A percentile compares a stretch with the other conserved stretches of the same genome.
Evolutionary conservation across 1,139 yeast genomes (phyloP).

Genomic region (Sugiyamaella grinbergsii): DNA sequence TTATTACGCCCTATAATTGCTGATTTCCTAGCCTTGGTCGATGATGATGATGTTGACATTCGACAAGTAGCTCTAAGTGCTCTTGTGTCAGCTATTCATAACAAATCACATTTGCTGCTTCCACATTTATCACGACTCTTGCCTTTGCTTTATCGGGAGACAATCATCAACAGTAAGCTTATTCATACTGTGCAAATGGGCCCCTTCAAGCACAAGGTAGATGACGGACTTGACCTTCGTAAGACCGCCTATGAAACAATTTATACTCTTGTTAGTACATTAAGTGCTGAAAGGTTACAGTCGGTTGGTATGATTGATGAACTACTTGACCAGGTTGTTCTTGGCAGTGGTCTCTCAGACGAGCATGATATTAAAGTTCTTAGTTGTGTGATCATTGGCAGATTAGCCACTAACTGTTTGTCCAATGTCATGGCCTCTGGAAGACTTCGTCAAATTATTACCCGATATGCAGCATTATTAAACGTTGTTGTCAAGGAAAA

Average conservation of each 20-base stretch:
- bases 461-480: conserved; percentile 41
- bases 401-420: conserved; percentile 40
- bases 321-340: conserved; percentile 41
- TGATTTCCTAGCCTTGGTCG: conserved; percentile 44
- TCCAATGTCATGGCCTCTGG: conserved; percentile 19
- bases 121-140: conserved; percentile 55
- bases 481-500: conserved; percentile 48
- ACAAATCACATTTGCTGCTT: conserved; percentile 54
- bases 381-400: conserved; percentile 45
- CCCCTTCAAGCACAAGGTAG: conserved; percentile 81
- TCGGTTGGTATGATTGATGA: conserved; percentile 37
- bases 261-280: conserved; percentile 51
- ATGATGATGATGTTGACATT: conserved; percentile 36
- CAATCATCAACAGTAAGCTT: conserved; percentile 57
- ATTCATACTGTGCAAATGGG: conserved; percentile 79
- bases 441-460: conserved; percentile 37
- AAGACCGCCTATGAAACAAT: conserved; percentile 73
- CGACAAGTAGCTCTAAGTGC: conserved; percentile 62
- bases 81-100: conserved; percentile 62
- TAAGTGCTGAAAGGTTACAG: conserved; percentile 35
- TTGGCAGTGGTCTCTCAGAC: conserved; percentile 43
- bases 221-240: conserved; percentile 74
- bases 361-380: conserved; percentile 51
- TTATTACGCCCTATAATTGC: conserved; percentile 42
- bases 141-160: conserved; percentile 57